A percentile compares a stretch with the other conserved stretches of the same genome.
These are phyloP conservation scores for Vitis hybrid DNA, from an alignment of 177 flowering plant genomes.

Conservation along the genomic window DNA sequence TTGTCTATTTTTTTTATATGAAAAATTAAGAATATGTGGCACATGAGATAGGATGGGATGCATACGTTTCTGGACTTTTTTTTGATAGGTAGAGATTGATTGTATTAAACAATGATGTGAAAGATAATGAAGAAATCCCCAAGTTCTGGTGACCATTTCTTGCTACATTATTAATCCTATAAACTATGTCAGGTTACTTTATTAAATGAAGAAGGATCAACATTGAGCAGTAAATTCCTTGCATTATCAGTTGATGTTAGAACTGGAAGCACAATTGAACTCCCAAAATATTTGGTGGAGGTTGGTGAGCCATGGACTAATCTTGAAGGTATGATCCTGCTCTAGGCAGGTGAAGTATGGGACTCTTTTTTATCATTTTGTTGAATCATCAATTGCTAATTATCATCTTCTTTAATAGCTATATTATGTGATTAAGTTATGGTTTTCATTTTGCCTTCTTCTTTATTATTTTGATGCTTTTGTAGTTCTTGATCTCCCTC, in stretches of 20 bases:
- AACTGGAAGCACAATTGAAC: constrained; percentile 26
- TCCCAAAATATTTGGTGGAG: constrained; percentile 36
- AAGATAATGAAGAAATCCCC: background rate
- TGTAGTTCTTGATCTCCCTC: constrained; percentile 2
- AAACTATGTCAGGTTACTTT: constrained; percentile 30
- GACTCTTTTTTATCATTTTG: background rate
- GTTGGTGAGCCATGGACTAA: constrained; percentile 28
- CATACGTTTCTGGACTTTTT: background rate
- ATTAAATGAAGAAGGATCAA: constrained; percentile 34
- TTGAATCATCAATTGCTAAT: background rate
- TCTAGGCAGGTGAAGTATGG: background rate
- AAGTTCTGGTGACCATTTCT: background rate
- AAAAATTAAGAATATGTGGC: background rate
- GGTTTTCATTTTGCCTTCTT: background rate
- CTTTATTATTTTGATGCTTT: background rate
- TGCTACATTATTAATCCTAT: background rate
- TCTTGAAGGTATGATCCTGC: constrained; percentile 23
- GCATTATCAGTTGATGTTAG: constrained; percentile 28
- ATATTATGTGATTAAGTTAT: background rate
- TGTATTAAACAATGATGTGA: background rate
- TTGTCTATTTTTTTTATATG: background rate
- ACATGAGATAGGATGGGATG: background rate
- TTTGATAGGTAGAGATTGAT: too few relatives aligned
- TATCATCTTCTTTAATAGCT: background rate
- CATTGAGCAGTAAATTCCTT: constrained; percentile 31